Conservation (phyloP, 345 rosid species). For the Boechera divaricarpa region DNA sequence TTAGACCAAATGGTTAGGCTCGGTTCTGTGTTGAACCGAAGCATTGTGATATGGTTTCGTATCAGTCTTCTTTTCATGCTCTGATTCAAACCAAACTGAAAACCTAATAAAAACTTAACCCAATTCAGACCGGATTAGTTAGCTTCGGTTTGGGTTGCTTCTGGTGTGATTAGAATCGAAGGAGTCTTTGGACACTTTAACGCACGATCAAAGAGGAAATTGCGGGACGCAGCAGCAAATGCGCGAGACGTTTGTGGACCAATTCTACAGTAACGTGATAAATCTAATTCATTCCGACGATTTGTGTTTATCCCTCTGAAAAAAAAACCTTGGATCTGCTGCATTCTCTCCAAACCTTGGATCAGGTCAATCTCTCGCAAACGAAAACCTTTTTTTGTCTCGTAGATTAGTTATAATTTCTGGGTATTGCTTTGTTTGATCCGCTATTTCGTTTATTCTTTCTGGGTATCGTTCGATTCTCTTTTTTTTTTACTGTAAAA, state of each 20-base stretch:
- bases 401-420: not conserved
- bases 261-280: slow-evolving; percentile 42
- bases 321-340: slow-evolving; percentile 34
- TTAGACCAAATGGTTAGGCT: not conserved
- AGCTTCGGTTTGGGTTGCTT: slow-evolving; percentile 18
- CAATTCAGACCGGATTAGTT: slow-evolving; percentile 5
- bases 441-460: not conserved
- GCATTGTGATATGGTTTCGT: not conserved
- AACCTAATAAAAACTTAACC: not conserved
- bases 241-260: slow-evolving; percentile 47
- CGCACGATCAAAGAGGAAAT: slow-evolving; percentile 42
- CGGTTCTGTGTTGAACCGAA: not conserved
- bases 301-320: slow-evolving; percentile 31
- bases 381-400: not conserved
- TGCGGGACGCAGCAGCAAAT: slow-evolving; percentile 47
- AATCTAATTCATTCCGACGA: slow-evolving; percentile 7
- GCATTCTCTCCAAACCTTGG: slow-evolving; percentile 34
- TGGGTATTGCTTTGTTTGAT: slow-evolving; percentile 33
- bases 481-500: not conserved
- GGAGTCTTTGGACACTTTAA: slow-evolving; percentile 23
- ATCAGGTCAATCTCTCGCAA: slow-evolving; percentile 40
- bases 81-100: slow-evolving; percentile 1
- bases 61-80: not conserved
- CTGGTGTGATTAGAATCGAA: slow-evolving; percentile 1
- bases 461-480: slow-evolving; percentile 12